Percentiles rank a stretch among this genome's conserved stretches.
Conservation (phyloP, 148 eudicot species). For the Heliosperma pusillum region DNA sequence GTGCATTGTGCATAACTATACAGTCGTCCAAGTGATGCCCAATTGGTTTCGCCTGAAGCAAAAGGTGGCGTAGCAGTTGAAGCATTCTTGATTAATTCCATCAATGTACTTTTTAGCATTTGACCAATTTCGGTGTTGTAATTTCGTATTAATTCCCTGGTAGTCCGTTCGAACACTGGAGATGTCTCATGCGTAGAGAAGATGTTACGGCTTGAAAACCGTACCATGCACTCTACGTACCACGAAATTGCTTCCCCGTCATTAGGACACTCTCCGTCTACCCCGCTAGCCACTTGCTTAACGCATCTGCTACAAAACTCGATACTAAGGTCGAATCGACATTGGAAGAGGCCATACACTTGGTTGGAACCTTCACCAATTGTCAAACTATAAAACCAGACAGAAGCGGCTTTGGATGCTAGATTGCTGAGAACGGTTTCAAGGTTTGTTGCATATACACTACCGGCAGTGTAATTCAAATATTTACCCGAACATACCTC, state of each 20-base stretch:
- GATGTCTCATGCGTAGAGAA: background rate
- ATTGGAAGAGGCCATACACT: conserved; percentile 13
- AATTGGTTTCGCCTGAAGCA: background rate
- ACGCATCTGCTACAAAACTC: conserved; percentile 8
- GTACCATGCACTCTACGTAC: conserved; percentile 24
- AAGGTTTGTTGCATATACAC: conserved; percentile 10
- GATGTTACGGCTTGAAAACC: conserved; percentile 20
- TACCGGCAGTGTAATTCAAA: conserved; percentile 1
- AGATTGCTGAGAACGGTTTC: background rate
- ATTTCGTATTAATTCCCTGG: background rate
- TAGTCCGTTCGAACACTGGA: background rate
- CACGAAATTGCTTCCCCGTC: conserved; percentile 20
- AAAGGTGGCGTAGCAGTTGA: background rate
- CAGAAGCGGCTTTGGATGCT: background rate
- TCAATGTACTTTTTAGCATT: background rate
- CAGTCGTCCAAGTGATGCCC: background rate
- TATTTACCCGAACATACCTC: background rate
- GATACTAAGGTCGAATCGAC: background rate
- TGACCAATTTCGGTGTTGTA: background rate
- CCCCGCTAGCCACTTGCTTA: background rate
- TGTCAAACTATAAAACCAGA: background rate
- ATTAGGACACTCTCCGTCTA: conserved; percentile 2
- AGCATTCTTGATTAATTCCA: background rate
- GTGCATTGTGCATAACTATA: conserved; percentile 9
- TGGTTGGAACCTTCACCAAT: background rate